These are phyloP conservation scores for Logfia minima DNA, from an alignment of 129 eudicot species.

Conservation along the genomic window DNA sequence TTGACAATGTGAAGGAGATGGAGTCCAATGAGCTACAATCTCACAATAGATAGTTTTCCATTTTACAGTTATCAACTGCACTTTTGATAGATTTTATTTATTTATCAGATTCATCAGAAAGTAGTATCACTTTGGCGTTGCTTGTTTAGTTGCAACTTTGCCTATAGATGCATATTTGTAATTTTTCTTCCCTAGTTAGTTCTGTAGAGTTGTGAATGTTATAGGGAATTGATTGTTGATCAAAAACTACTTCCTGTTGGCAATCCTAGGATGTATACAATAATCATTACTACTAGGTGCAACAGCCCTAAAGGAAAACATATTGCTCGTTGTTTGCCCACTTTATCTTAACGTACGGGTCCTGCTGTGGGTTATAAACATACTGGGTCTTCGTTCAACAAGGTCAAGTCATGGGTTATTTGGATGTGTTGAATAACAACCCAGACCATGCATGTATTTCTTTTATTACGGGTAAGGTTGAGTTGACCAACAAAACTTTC, in stretches of 20 bases:
- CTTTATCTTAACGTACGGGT: no score
- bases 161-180: conserved; percentile 8
- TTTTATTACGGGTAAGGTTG: neutral
- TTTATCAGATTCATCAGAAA: neutral
- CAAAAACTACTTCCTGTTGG: neutral
- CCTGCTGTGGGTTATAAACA: neutral
- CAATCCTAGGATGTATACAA: neutral
- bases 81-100: neutral
- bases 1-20: conserved; percentile 68
- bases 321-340: no score
- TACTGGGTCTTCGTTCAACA: neutral
- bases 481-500: neutral
- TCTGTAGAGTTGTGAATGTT: conserved; percentile 13
- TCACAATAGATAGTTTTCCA: conserved; percentile 38
- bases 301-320: no score
- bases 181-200: neutral
- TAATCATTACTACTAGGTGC: neutral
- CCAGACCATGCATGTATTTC: no score
- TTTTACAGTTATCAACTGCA: conserved; percentile 1
- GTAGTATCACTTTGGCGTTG: conserved; percentile 19
- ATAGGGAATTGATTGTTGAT: conserved; percentile 18
- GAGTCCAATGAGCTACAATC: conserved; percentile 52
- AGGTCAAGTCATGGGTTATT: neutral
- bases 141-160: conserved; percentile 32
- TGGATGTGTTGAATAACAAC: no score